Base-by-base conservation (phyloP, 202 grass and related monocot genomes). In the Dendrocalamus latiflorus region DNA sequence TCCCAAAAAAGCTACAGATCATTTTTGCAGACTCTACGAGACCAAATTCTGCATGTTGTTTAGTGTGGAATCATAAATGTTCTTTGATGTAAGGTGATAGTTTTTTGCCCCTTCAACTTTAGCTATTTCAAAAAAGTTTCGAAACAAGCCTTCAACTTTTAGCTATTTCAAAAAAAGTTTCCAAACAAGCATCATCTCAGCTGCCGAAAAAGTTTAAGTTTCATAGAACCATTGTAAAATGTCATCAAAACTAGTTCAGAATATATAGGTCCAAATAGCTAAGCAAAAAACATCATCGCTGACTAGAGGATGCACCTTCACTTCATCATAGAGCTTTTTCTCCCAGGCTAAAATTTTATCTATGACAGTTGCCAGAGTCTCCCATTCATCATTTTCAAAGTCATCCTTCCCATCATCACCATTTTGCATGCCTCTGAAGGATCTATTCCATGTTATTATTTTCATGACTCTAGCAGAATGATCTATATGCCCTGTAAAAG, bases 371-470 rank as follows among this genome's bases (percentile, higher is more conserved):
- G 96, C 96, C 78, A 93, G 87, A 55, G 96, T 96, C 83, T 99
- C 96, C 81, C 58, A 89, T 81, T 94, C 91, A 89, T 99, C 93
- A 51, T 92, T 95, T 81, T 96, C 93, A 66, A 94, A 96, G 51
- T 92, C 96, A 86, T 96, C 96, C 81, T 90, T 96, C 69, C 62
- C 89, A 79, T 91, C 91, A 62, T 99, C 97, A 79, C 80, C 85
- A 72, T 95, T 91, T 79, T 92, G 87, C 80, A 89, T 85, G 72
- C 89, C 91, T 92, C 85, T 93, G 74, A 95, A 95, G 39, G 96
- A 99, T 81, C 83, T 91, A 87, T 99, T 95, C 96, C 96, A 99
- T 87, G 96, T 99, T 78, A 99, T 99, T 80, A 99, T 94, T 92
- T 91, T 90, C 96, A 99, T 99, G 21, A 99, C 96, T 83, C 96